These are phyloP conservation scores for Phytophthora cryptogea DNA, from an alignment of 352 stramenopile species.

Conservation along the genomic window DNA sequence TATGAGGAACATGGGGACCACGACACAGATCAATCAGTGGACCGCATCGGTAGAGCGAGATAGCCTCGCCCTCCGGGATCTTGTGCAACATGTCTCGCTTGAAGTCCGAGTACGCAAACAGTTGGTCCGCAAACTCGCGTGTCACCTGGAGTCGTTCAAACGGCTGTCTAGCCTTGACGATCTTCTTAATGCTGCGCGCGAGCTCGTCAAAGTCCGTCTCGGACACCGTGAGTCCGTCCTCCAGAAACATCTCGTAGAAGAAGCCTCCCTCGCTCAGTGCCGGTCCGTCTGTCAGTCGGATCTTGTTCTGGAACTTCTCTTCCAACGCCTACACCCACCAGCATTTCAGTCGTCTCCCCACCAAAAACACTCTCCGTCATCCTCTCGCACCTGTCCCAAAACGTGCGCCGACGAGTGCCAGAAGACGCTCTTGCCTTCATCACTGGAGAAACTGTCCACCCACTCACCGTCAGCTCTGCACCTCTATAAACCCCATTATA, in stretches of 20 bases:
- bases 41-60: constrained; percentile 98
- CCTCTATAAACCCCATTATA: background rate
- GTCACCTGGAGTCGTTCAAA: constrained; percentile 92
- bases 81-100: constrained; percentile 98
- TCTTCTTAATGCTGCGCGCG: constrained; percentile 92
- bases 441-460: constrained; percentile 54
- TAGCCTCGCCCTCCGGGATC: constrained; percentile 91
- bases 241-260: constrained; percentile 96
- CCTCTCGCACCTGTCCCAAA: constrained; percentile 82
- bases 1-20: constrained; percentile 95
- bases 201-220: constrained; percentile 83
- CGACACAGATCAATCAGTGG: constrained; percentile 98
- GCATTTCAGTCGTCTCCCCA: background rate
- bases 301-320: constrained; percentile 95
- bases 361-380: background rate
- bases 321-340: constrained; percentile 90
- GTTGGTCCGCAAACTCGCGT: constrained; percentile 90
- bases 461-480: background rate
- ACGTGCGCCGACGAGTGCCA: constrained; percentile 99
- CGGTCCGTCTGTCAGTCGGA: constrained; percentile 95
- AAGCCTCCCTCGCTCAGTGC: constrained; percentile 96
- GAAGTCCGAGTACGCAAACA: constrained; percentile 95
- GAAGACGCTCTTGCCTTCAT: constrained; percentile 89
- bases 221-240: constrained; percentile 67
- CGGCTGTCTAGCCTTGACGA: constrained; percentile 93